These are phyloP conservation scores for Calonectria naviculata DNA, from an alignment of 2,329 filamentous ascomycete genomes.

Conservation along the genomic window DNA sequence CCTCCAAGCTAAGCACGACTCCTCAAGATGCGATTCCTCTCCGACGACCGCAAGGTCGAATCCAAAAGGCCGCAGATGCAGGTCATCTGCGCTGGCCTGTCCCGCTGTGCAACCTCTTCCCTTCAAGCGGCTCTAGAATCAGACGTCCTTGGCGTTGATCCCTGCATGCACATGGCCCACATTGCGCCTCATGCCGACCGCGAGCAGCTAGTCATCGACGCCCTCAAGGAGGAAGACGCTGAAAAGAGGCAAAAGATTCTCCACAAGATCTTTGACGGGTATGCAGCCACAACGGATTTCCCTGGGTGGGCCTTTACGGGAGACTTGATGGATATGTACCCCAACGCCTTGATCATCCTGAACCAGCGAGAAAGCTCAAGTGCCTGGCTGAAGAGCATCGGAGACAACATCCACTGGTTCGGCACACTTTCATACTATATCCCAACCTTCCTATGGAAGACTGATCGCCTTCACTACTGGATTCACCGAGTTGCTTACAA, in stretches of 20 bases:
- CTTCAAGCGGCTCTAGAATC: slow-evolving; percentile 46
- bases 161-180: slow-evolving; percentile 49
- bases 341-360: slow-evolving; percentile 46
- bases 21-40: slow-evolving; percentile 33
- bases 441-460: slow-evolving; percentile 37
- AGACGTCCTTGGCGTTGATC: slow-evolving; percentile 37
- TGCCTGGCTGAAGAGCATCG: slow-evolving; percentile 42
- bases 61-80: slow-evolving; percentile 29
- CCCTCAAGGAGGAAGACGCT: slow-evolving; percentile 41
- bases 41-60: slow-evolving; percentile 25
- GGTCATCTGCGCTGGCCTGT: slow-evolving; percentile 43
- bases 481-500: slow-evolving; percentile 14
- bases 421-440: slow-evolving; percentile 38
- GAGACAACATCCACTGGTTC: slow-evolving; percentile 43
- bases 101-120: slow-evolving; percentile 48
- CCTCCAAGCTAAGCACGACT: background rate
- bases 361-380: slow-evolving; percentile 43
- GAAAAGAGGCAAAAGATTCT: slow-evolving; percentile 44
- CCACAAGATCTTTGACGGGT: slow-evolving; percentile 43
- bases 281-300: slow-evolving; percentile 43
- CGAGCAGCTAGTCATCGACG: slow-evolving; percentile 37
- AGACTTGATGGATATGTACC: slow-evolving; percentile 53
- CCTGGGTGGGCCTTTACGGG: slow-evolving; percentile 47
- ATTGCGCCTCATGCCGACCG: slow-evolving; percentile 39
- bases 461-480: slow-evolving; percentile 42